A percentile compares a stretch with the other conserved stretches of the same genome.
Evolutionary conservation across 2,329 filamentous ascomycete species (phyloP).

Genomic region (Lizonia empirigonia): DNA sequence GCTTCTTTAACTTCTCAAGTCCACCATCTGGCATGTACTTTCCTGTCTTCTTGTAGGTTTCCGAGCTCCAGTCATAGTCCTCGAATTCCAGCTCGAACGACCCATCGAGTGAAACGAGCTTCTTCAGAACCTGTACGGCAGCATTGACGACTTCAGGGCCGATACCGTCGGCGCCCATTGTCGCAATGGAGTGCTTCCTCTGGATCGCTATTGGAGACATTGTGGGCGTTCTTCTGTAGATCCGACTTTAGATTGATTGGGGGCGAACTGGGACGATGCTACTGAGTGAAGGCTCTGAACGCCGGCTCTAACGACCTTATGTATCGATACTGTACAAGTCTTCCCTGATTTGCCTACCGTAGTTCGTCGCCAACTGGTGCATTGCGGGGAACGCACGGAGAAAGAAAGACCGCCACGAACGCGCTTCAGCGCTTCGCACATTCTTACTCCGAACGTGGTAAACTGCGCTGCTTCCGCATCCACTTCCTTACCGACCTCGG

Average conservation of each 20-base stretch:
- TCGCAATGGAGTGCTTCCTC: conserved; percentile 39
- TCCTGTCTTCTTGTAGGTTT: conserved; percentile 68
- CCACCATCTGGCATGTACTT: conserved; percentile 68
- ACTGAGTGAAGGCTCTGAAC: background rate
- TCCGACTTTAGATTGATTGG: too few species aligned
- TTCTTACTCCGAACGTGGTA: conserved; percentile 16
- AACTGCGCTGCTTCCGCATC: background rate
- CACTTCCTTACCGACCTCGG: background rate
- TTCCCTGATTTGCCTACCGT: background rate
- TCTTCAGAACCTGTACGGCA: conserved; percentile 66
- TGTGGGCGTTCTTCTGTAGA: too few species aligned
- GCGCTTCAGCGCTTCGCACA: conserved; percentile 1
- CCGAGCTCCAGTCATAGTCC: conserved; percentile 70
- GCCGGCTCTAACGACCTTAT: background rate
- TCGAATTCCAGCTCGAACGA: conserved; percentile 66
- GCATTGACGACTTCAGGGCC: conserved; percentile 70
- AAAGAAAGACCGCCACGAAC: conserved; percentile 17
- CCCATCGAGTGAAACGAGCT: conserved; percentile 57
- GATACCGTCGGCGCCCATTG: conserved; percentile 72
- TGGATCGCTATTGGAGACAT: conserved; percentile 35
- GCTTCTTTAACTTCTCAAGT: conserved; percentile 61
- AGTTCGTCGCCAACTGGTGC: conserved; percentile 2
- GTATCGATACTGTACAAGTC: background rate
- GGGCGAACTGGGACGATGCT: too few species aligned
- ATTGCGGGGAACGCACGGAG: conserved; percentile 25